Conservation (phyloP, 139 green algal genomes). For the Desmodesmus armatus region DNA sequence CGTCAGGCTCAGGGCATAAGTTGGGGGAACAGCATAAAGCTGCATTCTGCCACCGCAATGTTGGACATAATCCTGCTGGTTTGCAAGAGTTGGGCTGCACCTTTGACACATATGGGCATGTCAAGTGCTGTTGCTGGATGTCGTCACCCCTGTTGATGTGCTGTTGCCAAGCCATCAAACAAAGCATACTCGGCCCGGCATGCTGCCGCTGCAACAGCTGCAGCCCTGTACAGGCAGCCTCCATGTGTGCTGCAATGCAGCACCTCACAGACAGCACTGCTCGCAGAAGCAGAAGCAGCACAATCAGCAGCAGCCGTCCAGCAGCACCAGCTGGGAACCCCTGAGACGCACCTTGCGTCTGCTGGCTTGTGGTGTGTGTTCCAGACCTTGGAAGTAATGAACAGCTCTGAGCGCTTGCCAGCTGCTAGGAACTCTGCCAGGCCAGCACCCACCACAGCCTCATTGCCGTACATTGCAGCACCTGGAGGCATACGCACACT, state of each 20-base stretch:
- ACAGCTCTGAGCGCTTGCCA: constrained; percentile 75
- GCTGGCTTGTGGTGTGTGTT: constrained; percentile 75
- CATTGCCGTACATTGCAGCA: constrained; percentile 80
- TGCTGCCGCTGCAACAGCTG: background rate
- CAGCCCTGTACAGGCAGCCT: background rate
- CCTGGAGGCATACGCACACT: no score
- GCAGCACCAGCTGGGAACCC: background rate
- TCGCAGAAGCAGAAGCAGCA: no score
- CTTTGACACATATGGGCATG: no score
- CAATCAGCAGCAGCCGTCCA: no score
- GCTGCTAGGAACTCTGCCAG: constrained; percentile 65
- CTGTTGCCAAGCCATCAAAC: background rate
- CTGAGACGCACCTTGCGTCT: constrained; percentile 59
- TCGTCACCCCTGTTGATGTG: no score
- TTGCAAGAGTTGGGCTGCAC: no score
- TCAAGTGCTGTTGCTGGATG: no score
- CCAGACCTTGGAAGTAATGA: constrained; percentile 87
- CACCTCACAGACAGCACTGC: no score
- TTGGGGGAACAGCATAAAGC: background rate
- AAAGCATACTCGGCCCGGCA: background rate
- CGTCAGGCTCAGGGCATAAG: background rate
- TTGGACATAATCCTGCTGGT: no score
- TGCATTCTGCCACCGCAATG: no score
- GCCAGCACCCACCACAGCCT: constrained; percentile 77
- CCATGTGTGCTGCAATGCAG: constrained; percentile 1